Base-by-base conservation (phyloP, 2,329 filamentous ascomycete species). In the Ceratocystis lukuohia region DNA sequence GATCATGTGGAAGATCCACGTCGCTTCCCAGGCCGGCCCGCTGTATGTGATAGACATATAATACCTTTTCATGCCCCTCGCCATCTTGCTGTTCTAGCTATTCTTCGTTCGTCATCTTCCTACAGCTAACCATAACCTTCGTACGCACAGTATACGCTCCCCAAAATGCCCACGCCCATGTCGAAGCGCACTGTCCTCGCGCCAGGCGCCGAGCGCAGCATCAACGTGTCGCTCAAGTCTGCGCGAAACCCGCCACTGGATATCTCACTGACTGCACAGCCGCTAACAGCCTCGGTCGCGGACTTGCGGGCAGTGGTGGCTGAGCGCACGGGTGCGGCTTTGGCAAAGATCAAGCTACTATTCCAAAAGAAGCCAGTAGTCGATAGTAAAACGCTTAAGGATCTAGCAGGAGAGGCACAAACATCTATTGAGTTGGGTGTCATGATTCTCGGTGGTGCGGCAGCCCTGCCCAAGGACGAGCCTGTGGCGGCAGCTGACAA, bases 1-100 rank as follows among this genome's bases (percentile, higher is more conserved):
- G 91, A 97, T 75, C 88, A 96, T 84, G 86, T 95, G 75, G 89
- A 93, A 76, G 90, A 96, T 73, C 85, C 90, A 62, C 86, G 86
- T 72, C 84, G 82, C 70, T 92, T 93, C 74, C 88, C 89, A 28
- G 79, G 88, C 30, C 85, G 88, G 69, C 81, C 85, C 70, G 88
- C 91, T 17, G 93, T 96, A 83, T 45, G 73, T 70, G 8, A 41
- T 41, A 12, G 8, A 30, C 61, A 45, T 61, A 7, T 1, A n/a
- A 5, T 37, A 44, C 66, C n/a, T 25, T 37, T 61, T 33, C 20
- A 50, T 22, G 7, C n/a, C 20, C 7, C 5, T 12, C 4, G 1
- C 46, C 20, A 17, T 10, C 20, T 22, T 4, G 7, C 48, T 22
- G 6, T 22, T 2, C n/a, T 22, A 22, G n/a, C n/a, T 10, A 4